Base-by-base conservation (phyloP, 2,329 filamentous ascomycete species). In the Aureobasidium sp. region DNA sequence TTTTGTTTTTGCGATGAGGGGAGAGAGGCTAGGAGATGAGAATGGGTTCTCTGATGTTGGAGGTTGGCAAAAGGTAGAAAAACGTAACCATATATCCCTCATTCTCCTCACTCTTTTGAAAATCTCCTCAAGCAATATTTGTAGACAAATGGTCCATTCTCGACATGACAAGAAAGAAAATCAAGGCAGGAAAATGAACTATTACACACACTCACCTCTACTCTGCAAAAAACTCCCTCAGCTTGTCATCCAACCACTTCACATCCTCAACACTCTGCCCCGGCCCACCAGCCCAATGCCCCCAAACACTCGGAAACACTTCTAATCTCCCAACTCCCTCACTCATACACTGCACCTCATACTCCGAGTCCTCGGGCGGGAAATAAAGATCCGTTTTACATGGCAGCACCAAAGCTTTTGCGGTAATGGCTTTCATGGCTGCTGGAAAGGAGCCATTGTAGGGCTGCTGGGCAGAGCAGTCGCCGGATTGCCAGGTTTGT, bases 331-430 rank as follows among this genome's bases (percentile, higher is more conserved):
- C 85, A 27, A 87, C 72, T 0, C 83, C 84, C 2, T 81, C 75
- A 34, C 73, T 77, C 85, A 87, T 87, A 63, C 80, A 82, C 52
- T 71, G 71, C 27, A 92, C 86, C 69, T 94, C 90, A 62, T 87
- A 85, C 68, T 88, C 83, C 0, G 87, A 91, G 66, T 92, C 90
- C 68, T 92, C 89, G 0, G 88, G 88, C 78, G 89, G 87, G 66
- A 94, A 93, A 70, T 93, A 93, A 5, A 93, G 78, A 70, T 93
- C 90, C 0, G 88, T 91, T 70, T 88, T 84, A 25, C 79, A 76
- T 0, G 90, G 89, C 15, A 92, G 72, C 3, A 93, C 86, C 45
- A 93, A 74, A 0, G 83, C 85, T 68, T 85, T 89, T 1, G 88
- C 86, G 70, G 87, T 88, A 72, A 93, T 91, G 2, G 78, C 81